These are phyloP conservation scores for Calonectria multiphialidica DNA, from an alignment of 2,329 filamentous ascomycete species.

Conservation along the genomic window DNA sequence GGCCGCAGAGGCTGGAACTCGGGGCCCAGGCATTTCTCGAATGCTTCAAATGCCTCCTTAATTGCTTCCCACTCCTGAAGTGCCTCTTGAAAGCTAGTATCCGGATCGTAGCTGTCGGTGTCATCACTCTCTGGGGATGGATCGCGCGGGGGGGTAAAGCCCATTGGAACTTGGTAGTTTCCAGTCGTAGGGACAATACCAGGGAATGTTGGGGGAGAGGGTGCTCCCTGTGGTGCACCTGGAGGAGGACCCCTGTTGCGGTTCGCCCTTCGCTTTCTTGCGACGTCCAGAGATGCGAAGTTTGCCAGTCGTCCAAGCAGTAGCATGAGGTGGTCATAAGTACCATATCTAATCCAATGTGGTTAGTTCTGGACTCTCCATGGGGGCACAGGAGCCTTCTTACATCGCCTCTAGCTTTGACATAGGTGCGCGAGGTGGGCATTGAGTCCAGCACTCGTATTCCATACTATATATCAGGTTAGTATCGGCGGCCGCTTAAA, in stretches of 20 bases:
- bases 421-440: slow-evolving; percentile 85
- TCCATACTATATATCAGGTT: slow-evolving; percentile 71
- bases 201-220: slow-evolving; percentile 60
- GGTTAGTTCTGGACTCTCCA: slow-evolving; percentile 31
- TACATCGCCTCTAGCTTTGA: slow-evolving; percentile 81
- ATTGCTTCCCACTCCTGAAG: slow-evolving; percentile 85
- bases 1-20: slow-evolving; percentile 82
- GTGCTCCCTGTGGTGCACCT: slow-evolving; percentile 44
- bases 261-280: slow-evolving; percentile 78
- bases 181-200: slow-evolving; percentile 68
- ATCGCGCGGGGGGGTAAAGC: slow-evolving; percentile 64
- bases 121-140: slow-evolving; percentile 57
- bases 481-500: slow-evolving; percentile 25
- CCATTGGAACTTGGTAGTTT: slow-evolving; percentile 63
- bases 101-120: slow-evolving; percentile 68
- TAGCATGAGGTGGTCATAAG: slow-evolving; percentile 88
- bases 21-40: slow-evolving; percentile 75
- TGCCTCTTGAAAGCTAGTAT: slow-evolving; percentile 76
- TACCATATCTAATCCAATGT: slow-evolving; percentile 76
- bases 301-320: slow-evolving; percentile 83
- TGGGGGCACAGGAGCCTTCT: slow-evolving; percentile 43
- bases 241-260: slow-evolving; percentile 46
- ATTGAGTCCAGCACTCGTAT: slow-evolving; percentile 85
- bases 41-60: slow-evolving; percentile 74
- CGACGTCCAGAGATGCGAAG: slow-evolving; percentile 82